Conservation (phyloP, 768 basidiomycete genomes). For the Leucocoprinus leucothites region DNA sequence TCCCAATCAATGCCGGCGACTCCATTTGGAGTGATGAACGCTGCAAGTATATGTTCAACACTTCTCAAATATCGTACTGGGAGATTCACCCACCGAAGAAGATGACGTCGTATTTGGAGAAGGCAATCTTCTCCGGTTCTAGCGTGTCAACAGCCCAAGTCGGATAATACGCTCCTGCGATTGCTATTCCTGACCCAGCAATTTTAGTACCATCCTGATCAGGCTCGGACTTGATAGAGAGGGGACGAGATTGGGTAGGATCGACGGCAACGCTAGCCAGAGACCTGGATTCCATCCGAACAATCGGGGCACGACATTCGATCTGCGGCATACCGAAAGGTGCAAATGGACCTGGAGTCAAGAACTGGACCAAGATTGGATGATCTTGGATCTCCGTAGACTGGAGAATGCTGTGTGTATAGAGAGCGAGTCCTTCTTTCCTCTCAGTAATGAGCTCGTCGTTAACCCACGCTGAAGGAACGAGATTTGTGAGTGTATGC, state of each 20-base stretch:
- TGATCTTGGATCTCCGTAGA: constrained; percentile 33
- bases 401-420: constrained; percentile 36
- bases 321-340: constrained; percentile 43
- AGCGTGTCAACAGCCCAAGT: constrained; percentile 46
- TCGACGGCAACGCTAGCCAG: neutral
- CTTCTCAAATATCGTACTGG: neutral
- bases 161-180: constrained; percentile 47
- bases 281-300: constrained; percentile 3
- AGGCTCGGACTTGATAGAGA: constrained; percentile 10
- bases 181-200: constrained; percentile 31
- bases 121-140: constrained; percentile 60
- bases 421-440: constrained; percentile 42
- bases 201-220: constrained; percentile 20
- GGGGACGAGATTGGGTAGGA: neutral
- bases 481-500: constrained; percentile 42
- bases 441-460: constrained; percentile 50
- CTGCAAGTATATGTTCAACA: constrained; percentile 29
- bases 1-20: constrained; percentile 49
- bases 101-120: constrained; percentile 61
- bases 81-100: constrained; percentile 47
- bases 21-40: constrained; percentile 65
- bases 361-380: constrained; percentile 34
- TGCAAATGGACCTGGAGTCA: constrained; percentile 26
- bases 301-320: constrained; percentile 25
- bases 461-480: constrained; percentile 52